Evolutionary conservation across 257 asterid species (phyloP).

Genomic region (Solanum stenotomum): DNA sequence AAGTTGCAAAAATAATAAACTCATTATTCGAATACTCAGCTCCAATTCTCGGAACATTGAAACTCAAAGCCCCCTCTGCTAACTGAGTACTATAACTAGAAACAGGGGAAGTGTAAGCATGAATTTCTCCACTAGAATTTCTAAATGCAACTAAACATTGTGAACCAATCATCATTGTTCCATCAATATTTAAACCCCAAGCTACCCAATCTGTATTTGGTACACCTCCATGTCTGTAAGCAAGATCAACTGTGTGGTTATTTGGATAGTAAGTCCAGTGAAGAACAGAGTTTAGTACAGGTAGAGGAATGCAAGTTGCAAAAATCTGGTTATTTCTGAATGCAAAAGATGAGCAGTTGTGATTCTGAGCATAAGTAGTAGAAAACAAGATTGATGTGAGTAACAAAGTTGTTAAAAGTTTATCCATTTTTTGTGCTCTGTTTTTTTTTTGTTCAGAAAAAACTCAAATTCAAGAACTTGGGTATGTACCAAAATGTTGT

Average conservation of each 20-base stretch:
- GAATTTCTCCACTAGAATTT: slow-evolving; percentile 16
- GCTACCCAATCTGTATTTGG: slow-evolving; percentile 44
- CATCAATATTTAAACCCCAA: slow-evolving; percentile 49
- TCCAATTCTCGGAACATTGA: slow-evolving; percentile 26
- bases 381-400: slow-evolving; percentile 7
- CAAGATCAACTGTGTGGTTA: slow-evolving; percentile 46
- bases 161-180: slow-evolving; percentile 34
- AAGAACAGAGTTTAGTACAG: slow-evolving; percentile 43
- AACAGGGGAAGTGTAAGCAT: slow-evolving; percentile 47
- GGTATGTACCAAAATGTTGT: background rate
- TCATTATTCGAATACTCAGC: slow-evolving; percentile 28
- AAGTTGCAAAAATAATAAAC: slow-evolving; percentile 53
- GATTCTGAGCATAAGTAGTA: slow-evolving; percentile 15
- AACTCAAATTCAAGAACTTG: background rate
- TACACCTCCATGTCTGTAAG: slow-evolving; percentile 44
- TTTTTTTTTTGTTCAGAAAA: too few relatives aligned
- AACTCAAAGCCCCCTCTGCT: slow-evolving; percentile 37
- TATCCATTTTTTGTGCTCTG: slow-evolving; percentile 20
- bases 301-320: slow-evolving; percentile 31
- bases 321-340: slow-evolving; percentile 19
- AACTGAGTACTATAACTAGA: background rate
- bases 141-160: slow-evolving; percentile 52
- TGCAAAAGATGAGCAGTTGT: slow-evolving; percentile 13
- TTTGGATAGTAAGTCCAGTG: slow-evolving; percentile 54
- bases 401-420: slow-evolving; percentile 1